phyloP scores from a whole-genome alignment of 768 basidiomycete genomes.

The Leccinum olivaceopallidum region DNA sequence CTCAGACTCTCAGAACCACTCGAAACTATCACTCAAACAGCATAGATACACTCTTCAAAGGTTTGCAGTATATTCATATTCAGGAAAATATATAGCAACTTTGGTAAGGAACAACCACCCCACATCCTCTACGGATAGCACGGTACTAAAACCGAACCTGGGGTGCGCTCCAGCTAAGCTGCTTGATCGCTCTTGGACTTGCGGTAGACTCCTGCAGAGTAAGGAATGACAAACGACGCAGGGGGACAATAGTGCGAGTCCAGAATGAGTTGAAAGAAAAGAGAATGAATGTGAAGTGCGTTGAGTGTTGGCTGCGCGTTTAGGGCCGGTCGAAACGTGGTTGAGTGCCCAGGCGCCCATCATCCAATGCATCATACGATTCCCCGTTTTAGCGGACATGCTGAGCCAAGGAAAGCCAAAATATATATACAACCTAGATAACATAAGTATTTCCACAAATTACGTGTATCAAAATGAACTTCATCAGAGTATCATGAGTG shows the following conservation, averaged over 20 bases:
- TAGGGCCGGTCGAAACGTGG: constrained; percentile 20
- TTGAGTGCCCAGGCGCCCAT: background rate
- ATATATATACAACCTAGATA: constrained; percentile 5
- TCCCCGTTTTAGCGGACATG: background rate
- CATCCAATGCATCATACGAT: background rate
- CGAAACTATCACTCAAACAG: background rate
- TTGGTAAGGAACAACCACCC: constrained; percentile 36
- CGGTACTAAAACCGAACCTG: constrained; percentile 1
- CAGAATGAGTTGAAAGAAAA: constrained; percentile 29
- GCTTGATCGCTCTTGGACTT: constrained; percentile 32
- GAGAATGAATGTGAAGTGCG: background rate
- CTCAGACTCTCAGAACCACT: background rate
- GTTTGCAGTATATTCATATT: background rate
- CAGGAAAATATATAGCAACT: constrained; percentile 25
- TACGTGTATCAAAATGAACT: constrained; percentile 26
- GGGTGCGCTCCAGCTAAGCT: constrained; percentile 32
- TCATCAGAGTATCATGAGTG: background rate
- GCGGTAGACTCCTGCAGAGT: constrained; percentile 38
- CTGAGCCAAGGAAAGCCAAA: constrained; percentile 1
- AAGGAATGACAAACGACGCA: constrained; percentile 16
- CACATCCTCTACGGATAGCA: constrained; percentile 11
- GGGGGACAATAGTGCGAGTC: constrained; percentile 41
- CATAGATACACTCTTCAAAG: background rate
- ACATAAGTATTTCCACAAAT: constrained; percentile 15
- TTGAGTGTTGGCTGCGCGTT: background rate